Base-by-base conservation (phyloP, 495 filamentous ascomycete species). In the Cladorrhinum samala region DNA sequence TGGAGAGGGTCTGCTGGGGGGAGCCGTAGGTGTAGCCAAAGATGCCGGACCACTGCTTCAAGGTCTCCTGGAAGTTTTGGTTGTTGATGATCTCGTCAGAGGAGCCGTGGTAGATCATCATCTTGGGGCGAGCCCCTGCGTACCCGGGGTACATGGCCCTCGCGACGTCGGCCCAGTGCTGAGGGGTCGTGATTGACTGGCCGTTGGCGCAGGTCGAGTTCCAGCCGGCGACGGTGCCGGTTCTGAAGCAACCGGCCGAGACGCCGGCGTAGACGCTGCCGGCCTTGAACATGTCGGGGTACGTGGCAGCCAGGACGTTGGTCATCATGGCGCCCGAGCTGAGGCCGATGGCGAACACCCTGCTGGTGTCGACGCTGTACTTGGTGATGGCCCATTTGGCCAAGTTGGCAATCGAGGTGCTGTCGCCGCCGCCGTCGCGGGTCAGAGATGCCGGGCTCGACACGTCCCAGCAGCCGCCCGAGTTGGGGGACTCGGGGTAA, bases 401-500 rank as follows among this genome's bases (percentile, higher is more conserved):
- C 82, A 87, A 85, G 62, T 73, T 82, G 45, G 72, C 77, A 46
- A 87, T 83, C 18, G 75, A 74, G 40, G 77, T 69, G 55, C 74
- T 77, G 61, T 85, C 80, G 24, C 77, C 77, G 7, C 80, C 79
- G n/a, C 76, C 79, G 41, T 79, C 66, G 59, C 80, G 80, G 23
- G 73, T 79, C 7, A 84, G 68, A 2, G 80, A 71, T 13, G 68
- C 68, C 9, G 70, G 62, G 1, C 76, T 80, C 20, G 74, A 75
- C 38, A 83, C 78, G 53, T 86, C 83, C 80, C 81, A 86, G 69
- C 81, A 85, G 27, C 61, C 70, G 37, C 70, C 75, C 13, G 55
- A 52, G 60, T 72, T 72, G 9, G 75, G 70, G 5, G 75, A 72
- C 43, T 73, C 65, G 3, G 77, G 79, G 65, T 77, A 81, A 64